phyloP scores from a whole-genome alignment of 129 eudicot genomes.

The Pulicaria dysenterica region DNA sequence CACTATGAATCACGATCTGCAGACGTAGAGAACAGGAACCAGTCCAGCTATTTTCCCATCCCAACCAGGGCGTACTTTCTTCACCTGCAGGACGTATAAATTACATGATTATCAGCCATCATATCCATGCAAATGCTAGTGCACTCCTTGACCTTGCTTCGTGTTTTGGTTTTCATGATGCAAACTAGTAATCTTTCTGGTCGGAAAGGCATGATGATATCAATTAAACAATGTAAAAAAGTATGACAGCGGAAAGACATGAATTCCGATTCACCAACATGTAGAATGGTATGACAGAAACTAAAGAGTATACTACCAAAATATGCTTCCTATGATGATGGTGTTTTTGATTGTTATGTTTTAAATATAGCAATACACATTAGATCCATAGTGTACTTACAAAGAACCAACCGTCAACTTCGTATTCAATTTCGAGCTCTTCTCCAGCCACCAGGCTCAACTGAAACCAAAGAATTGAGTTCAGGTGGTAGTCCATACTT shows the following conservation, averaged over 20 bases:
- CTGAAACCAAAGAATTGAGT: slow-evolving; percentile 40
- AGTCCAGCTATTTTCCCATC: slow-evolving; percentile 90
- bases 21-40: slow-evolving; percentile 82
- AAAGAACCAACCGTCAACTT: slow-evolving; percentile 91
- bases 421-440: slow-evolving; percentile 77
- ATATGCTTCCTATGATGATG: background rate
- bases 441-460: slow-evolving; percentile 77
- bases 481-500: slow-evolving; percentile 3
- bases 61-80: slow-evolving; percentile 74
- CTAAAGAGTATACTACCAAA: background rate
- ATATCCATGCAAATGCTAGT: background rate
- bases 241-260: background rate
- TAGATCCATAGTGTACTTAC: slow-evolving; percentile 50
- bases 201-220: background rate
- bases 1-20: slow-evolving; percentile 34
- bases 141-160: background rate
- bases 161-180: background rate
- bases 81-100: slow-evolving; percentile 53
- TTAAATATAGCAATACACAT: background rate
- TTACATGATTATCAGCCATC: slow-evolving; percentile 21
- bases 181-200: slow-evolving; percentile 5
- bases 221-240: slow-evolving; percentile 3
- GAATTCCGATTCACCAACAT: background rate
- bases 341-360: background rate
- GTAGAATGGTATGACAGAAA: background rate